Evolutionary conservation across 2,329 filamentous ascomycete species (phyloP).

Genomic region (Fusarium siculi): DNA sequence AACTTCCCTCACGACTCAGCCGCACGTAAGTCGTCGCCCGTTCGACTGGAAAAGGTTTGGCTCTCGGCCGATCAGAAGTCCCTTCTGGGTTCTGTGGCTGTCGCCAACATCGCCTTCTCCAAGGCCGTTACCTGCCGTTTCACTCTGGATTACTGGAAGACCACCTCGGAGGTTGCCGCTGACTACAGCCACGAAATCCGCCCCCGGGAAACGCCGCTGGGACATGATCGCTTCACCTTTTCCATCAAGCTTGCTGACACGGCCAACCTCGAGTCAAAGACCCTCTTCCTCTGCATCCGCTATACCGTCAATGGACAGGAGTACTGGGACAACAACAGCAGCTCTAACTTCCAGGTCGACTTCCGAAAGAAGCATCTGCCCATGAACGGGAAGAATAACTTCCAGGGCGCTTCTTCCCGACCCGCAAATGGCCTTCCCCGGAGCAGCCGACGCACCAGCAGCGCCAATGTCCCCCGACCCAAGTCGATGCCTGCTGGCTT

Average conservation of each 20-base stretch:
- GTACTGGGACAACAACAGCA: conserved; percentile 93
- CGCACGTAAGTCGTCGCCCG: conserved; percentile 71
- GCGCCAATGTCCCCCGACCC: conserved; percentile 57
- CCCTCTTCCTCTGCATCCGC: conserved; percentile 89
- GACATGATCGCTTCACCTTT: conserved; percentile 91
- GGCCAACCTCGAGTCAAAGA: conserved; percentile 91
- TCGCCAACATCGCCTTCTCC: conserved; percentile 89
- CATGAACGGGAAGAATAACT: conserved; percentile 66
- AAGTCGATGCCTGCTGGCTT: conserved; percentile 68
- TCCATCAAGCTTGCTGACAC: conserved; percentile 92
- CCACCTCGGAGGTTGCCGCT: conserved; percentile 91
- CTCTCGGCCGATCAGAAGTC: conserved; percentile 89
- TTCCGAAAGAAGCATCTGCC: conserved; percentile 83
- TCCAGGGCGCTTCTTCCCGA: conserved; percentile 62
- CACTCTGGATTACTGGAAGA: conserved; percentile 98
- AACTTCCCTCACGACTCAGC: conserved; percentile 76
- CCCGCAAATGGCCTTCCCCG: conserved; percentile 69
- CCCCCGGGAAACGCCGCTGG: conserved; percentile 70
- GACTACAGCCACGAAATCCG: conserved; percentile 86
- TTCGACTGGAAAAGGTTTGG: conserved; percentile 87
- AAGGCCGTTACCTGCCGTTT: conserved; percentile 93
- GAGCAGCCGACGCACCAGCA: conserved; percentile 67
- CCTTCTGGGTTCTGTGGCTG: conserved; percentile 83
- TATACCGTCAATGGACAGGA: conserved; percentile 87
- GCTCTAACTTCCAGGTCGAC: conserved; percentile 91